Conservation (phyloP, 768 basidiomycete genomes). For the Leccinum sublutescens region DNA sequence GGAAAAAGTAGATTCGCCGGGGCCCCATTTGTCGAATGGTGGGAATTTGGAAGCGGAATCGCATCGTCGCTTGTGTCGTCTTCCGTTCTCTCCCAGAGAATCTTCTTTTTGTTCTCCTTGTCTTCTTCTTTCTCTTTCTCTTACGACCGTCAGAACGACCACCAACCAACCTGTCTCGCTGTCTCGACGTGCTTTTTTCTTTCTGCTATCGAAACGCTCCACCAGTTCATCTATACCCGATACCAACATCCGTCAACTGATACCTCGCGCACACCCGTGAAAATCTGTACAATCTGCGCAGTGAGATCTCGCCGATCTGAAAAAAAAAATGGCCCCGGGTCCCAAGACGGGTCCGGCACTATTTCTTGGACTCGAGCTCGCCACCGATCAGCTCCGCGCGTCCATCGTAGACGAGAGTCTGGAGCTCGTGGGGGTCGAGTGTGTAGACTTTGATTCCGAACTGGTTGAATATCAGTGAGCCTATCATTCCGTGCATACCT, state of each 20-base stretch:
- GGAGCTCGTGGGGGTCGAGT: conserved; percentile 79
- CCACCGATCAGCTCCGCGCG: conserved; percentile 80
- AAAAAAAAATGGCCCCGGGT: conserved; percentile 32
- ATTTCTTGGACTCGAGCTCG: conserved; percentile 85
- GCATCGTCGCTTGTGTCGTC: conserved; percentile 13
- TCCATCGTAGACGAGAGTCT: conserved; percentile 81
- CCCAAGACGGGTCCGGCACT: conserved; percentile 48
- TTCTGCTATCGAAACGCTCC: conserved; percentile 12
- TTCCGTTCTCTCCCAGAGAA: conserved; percentile 7
- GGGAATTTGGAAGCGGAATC: conserved; percentile 16
- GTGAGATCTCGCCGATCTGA: conserved; percentile 5
- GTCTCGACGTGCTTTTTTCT: conserved; percentile 5
- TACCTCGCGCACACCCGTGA: conserved; percentile 11
- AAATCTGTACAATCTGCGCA: conserved; percentile 4
- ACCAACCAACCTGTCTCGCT: conserved; percentile 12
- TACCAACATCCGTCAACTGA: conserved; percentile 25
- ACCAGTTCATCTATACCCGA: conserved; percentile 28
- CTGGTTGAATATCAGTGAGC: conserved; percentile 80
- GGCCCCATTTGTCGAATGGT: conserved; percentile 11
- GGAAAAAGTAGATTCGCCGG: conserved; percentile 24
- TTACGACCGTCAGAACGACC: conserved; percentile 29
- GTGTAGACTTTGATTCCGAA: conserved; percentile 81
- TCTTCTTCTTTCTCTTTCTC: conserved; percentile 15
- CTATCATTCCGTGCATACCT: conserved; percentile 1
- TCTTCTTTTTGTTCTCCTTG: conserved; percentile 8